Base-by-base conservation (phyloP, 139 green algal genomes). In the Limnomonas spitsbergensis region DNA sequence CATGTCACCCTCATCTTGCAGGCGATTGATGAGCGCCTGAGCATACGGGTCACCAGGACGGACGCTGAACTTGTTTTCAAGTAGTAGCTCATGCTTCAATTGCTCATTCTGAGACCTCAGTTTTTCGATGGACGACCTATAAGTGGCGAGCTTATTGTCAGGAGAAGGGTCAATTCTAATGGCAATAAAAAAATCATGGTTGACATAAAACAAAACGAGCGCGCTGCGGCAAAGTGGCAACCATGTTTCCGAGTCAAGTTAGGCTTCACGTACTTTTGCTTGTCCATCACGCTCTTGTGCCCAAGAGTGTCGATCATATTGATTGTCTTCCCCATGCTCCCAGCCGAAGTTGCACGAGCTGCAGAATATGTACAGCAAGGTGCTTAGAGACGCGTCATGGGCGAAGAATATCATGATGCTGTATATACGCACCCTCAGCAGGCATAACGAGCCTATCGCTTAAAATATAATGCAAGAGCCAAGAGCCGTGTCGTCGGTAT, bases 11-110 rank as follows among this genome's bases (percentile, higher is more conserved):
- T 87, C 82, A 80, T 88, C 84, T 73, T 89, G 85, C 54, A 90
- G 74, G 1, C 67, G 38, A 53, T 83, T 85, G 42, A 88, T 88
- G 27, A 85, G 83, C 2, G 80, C 74, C 47, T 84, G 81, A 0
- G 83, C 75, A 38, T 78, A 83, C 1, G 81, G 66, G 54, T 87
- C 81, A 7, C 81, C 69, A n/a, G 91, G 91, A 31, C 85, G 81
- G 3, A 95, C 88, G 70, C 88, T 94, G 79, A 95, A 95, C 76
- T 94, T 96, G 79, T 97, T 98, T 75, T 96, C 93, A 37, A 97
- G 75, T 68, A 95, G 77, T 75, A 98, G 76, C 68, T 97, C 92
- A 77, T 97, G 91, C 82, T 97, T 97, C 1, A 98, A 86, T 76
- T 89, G 82, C 52, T 88, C 81, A 83, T 98, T 97, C 73, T 97